These are phyloP conservation scores for Musa itinerans DNA, from an alignment of 176 grass and related monocot genomes.

Conservation along the genomic window DNA sequence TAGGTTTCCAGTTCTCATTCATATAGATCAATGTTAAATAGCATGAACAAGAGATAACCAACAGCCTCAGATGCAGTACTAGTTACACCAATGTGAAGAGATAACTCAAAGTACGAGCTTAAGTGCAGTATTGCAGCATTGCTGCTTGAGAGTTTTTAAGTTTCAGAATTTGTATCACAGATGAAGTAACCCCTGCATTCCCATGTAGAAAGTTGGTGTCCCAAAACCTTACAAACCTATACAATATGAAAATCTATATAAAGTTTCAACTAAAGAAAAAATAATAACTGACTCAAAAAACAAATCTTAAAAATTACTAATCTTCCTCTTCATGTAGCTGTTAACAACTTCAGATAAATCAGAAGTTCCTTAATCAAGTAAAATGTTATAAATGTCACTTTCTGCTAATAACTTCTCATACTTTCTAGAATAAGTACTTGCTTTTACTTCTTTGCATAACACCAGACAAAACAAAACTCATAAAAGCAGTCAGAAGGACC, in stretches of 20 bases:
- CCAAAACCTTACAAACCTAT: conserved; percentile 26
- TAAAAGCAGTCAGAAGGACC: too few species aligned
- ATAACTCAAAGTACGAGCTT: conserved; percentile 18
- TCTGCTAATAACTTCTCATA: too few species aligned
- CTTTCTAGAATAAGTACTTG: neutral
- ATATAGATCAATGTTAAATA: too few species aligned
- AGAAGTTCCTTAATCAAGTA: neutral
- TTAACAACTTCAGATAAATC: neutral
- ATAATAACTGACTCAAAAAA: too few species aligned
- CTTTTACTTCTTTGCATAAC: neutral
- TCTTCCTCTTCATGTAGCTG: neutral
- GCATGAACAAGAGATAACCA: neutral
- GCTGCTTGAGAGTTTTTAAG: conserved; percentile 47
- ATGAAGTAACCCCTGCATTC: conserved; percentile 59
- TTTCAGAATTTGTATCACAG: conserved; percentile 27
- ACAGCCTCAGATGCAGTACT: neutral
- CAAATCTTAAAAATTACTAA: too few species aligned
- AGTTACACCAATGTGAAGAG: neutral
- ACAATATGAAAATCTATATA: neutral
- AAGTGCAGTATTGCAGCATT: conserved; percentile 24
- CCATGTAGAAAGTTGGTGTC: conserved; percentile 35
- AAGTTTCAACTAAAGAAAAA: too few species aligned
- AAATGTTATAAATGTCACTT: too few species aligned
- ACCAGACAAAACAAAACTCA: neutral
- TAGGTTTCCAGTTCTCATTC: too few species aligned